Conservation (phyloP, 2,329 filamentous ascomycete genomes). For the Beauveria sp. region DNA sequence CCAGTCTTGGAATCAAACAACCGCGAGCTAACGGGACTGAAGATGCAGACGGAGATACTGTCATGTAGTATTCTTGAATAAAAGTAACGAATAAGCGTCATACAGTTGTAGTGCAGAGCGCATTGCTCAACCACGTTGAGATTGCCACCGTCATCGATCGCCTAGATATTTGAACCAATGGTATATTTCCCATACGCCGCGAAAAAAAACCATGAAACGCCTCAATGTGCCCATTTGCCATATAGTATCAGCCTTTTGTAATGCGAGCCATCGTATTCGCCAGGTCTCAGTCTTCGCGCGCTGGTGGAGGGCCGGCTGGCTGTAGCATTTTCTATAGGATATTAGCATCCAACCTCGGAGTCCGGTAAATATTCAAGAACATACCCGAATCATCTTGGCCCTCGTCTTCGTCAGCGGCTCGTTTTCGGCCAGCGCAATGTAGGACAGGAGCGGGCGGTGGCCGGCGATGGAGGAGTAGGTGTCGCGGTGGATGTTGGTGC, state of each 20-base stretch:
- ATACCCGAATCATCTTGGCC: slow-evolving; percentile 67
- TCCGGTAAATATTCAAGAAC: slow-evolving; percentile 14
- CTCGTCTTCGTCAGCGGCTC: slow-evolving; percentile 75
- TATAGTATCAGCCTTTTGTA: background rate
- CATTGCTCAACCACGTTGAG: background rate
- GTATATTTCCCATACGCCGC: slow-evolving; percentile 21
- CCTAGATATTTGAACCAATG: slow-evolving; percentile 3
- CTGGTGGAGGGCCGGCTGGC: slow-evolving; percentile 50
- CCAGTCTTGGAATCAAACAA: slow-evolving; percentile 50
- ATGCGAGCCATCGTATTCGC: background rate
- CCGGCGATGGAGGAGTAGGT: slow-evolving; percentile 84
- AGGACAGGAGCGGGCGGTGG: slow-evolving; percentile 79
- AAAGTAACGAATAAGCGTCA: background rate
- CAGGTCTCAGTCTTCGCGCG: slow-evolving; percentile 39
- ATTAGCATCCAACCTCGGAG: slow-evolving; percentile 2
- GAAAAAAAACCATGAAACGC: slow-evolving; percentile 8
- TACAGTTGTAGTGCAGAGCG: background rate
- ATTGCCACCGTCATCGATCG: background rate
- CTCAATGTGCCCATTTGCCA: background rate
- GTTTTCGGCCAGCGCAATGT: slow-evolving; percentile 84
- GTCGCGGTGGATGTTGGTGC: slow-evolving; percentile 90
- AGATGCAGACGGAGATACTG: slow-evolving; percentile 14
- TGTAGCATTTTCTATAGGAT: slow-evolving; percentile 58
- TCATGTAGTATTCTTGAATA: background rate
- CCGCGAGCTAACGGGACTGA: slow-evolving; percentile 19